Conservation (phyloP, 2,329 filamentous ascomycete genomes). For the Ophiostoma ips region DNA sequence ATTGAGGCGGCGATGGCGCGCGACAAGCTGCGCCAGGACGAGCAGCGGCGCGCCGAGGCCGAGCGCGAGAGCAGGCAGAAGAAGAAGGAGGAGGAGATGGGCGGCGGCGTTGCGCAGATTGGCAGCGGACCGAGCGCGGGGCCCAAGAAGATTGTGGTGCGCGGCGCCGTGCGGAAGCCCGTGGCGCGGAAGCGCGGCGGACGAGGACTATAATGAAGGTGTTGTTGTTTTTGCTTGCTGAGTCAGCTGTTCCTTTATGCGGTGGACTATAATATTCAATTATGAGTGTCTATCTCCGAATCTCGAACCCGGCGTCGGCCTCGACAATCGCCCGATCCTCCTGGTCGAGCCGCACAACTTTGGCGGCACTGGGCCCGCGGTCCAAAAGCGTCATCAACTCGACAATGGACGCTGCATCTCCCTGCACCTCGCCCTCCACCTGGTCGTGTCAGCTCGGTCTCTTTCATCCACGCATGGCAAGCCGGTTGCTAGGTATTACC, state of each 20-base stretch:
- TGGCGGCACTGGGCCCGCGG: conserved; percentile 56
- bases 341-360: conserved; percentile 61
- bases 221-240: too few species aligned
- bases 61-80: conserved; percentile 19
- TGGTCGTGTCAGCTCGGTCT: conserved; percentile 23
- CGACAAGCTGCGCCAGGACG: conserved; percentile 58
- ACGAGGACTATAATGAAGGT: not conserved
- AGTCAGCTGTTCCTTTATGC: too few species aligned
- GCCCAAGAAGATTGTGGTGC: conserved; percentile 45
- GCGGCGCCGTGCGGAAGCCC: conserved; percentile 48
- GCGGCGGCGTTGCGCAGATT: conserved; percentile 24
- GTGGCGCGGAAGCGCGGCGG: conserved; percentile 36
- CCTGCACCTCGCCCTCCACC: conserved; percentile 87
- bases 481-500: conserved; percentile 26
- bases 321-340: conserved; percentile 50
- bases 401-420: conserved; percentile 47
- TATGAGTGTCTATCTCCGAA: conserved; percentile 31
- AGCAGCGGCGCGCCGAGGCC: conserved; percentile 36
- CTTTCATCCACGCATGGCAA: too few species aligned
- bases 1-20: conserved; percentile 86
- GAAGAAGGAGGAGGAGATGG: conserved; percentile 30
- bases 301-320: conserved; percentile 52
- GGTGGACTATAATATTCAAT: too few species aligned
- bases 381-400: conserved; percentile 63
- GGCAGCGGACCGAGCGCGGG: conserved; percentile 14